A percentile compares a stretch with the other conserved stretches of the same genome.
These are phyloP conservation scores for Vachellia collinsii DNA, from an alignment of 306 rosid genomes.

Conservation along the genomic window DNA sequence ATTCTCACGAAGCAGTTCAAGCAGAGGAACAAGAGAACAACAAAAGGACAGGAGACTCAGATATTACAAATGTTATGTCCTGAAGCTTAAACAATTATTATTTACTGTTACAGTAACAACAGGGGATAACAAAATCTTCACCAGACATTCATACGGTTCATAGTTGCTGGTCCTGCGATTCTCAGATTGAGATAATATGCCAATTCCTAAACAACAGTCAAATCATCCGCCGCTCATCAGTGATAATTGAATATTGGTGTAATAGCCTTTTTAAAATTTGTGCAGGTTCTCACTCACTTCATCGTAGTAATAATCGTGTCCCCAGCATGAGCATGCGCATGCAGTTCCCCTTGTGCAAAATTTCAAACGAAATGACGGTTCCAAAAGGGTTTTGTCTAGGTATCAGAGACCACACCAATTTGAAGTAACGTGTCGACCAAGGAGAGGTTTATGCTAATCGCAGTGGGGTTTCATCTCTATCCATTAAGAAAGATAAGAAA, in stretches of 20 bases:
- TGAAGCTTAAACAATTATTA: background rate
- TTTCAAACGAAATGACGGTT: constrained; percentile 16
- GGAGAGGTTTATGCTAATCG: constrained; percentile 9
- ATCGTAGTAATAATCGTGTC: constrained; percentile 12
- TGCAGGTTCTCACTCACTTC: constrained; percentile 19
- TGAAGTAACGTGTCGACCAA: constrained; percentile 13
- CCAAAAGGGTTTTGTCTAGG: background rate
- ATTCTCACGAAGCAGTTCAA: background rate
- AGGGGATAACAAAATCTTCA: background rate
- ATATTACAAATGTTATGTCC: background rate
- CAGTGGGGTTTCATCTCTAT: constrained; percentile 25
- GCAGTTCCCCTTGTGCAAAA: constrained; percentile 10
- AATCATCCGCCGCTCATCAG: background rate
- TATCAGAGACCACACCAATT: background rate
- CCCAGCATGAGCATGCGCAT: constrained; percentile 23
- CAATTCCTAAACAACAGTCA: constrained; percentile 26
- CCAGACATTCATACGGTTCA: background rate
- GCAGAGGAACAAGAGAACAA: background rate
- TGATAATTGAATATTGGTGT: background rate
- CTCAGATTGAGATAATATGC: background rate
- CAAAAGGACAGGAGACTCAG: constrained; percentile 8
- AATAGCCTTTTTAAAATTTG: constrained; percentile 8
- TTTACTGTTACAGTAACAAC: background rate
- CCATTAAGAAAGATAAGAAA: constrained; percentile 17
- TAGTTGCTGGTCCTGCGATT: background rate